These are phyloP conservation scores for Sporothrix phasma DNA, from an alignment of 2,329 filamentous ascomycete genomes.

Conservation along the genomic window DNA sequence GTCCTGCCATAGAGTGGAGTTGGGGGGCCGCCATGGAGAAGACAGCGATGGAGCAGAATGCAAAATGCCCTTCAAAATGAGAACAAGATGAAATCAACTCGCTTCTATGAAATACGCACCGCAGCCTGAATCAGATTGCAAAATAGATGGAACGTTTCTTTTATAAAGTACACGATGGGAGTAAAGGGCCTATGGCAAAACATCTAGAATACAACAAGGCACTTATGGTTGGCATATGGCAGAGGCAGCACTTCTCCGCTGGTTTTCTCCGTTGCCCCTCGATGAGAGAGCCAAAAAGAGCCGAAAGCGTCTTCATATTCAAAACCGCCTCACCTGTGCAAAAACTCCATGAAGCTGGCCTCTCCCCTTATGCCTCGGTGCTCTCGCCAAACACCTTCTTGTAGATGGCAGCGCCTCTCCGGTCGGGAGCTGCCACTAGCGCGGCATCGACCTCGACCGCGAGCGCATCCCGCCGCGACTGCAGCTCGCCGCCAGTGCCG, in stretches of 20 bases:
- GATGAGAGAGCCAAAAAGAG: background rate
- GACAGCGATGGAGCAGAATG: background rate
- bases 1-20: constrained; percentile 66
- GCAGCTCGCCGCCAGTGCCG: constrained; percentile 29
- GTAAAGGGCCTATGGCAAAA: background rate
- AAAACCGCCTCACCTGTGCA: background rate
- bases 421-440: constrained; percentile 16
- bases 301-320: background rate
- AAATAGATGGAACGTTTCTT: background rate
- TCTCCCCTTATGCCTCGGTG: background rate
- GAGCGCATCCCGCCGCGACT: constrained; percentile 29
- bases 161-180: constrained; percentile 2
- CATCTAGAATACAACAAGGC: constrained; percentile 8
- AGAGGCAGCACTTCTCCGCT: background rate
- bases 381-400: constrained; percentile 24
- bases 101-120: too few relatives aligned
- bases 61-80: too few relatives aligned
- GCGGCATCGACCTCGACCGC: constrained; percentile 23
- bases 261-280: background rate
- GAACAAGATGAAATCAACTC: too few relatives aligned
- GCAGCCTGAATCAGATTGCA: too few relatives aligned
- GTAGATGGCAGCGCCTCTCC: constrained; percentile 24
- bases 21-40: background rate
- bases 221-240: background rate
- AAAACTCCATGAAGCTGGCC: too few relatives aligned